Conservation (phyloP, 257 asterid species). For the Gardenia jasminoides region DNA sequence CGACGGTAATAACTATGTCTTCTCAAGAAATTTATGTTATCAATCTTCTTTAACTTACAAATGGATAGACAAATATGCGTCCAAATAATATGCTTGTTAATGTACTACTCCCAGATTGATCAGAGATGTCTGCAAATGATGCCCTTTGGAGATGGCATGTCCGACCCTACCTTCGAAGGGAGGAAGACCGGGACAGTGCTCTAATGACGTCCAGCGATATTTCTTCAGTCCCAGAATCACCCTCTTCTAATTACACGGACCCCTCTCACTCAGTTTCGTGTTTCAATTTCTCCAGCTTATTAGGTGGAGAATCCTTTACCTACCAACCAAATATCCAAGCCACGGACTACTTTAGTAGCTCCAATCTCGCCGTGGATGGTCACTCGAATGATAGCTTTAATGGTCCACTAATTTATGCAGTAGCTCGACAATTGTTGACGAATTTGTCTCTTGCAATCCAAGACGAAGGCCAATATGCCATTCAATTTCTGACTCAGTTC, state of each 20-base stretch:
- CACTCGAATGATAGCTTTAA: too few relatives aligned
- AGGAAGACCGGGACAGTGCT: constrained; percentile 1
- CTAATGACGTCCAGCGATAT: constrained; percentile 5
- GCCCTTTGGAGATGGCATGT: constrained; percentile 18
- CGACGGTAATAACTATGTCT: too few relatives aligned
- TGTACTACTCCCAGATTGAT: not conserved
- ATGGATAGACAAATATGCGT: too few relatives aligned
- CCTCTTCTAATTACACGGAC: not conserved
- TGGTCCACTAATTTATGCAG: not conserved
- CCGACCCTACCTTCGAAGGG: constrained; percentile 3
- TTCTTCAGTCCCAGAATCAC: not conserved
- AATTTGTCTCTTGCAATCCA: not conserved
- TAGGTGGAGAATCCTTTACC: not conserved
- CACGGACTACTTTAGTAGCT: not conserved
- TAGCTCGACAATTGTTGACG: constrained; percentile 6
- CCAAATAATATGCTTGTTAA: too few relatives aligned
- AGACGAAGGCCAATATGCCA: constrained; percentile 18
- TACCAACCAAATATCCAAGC: too few relatives aligned
- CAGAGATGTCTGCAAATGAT: not conserved
- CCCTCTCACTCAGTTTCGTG: not conserved
- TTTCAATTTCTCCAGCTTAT: not conserved
- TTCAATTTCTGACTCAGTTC: constrained; percentile 21
- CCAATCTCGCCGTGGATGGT: too few relatives aligned
- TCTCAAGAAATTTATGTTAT: too few relatives aligned
- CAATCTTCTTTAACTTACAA: too few relatives aligned